Percentiles rank a stretch among this genome's conserved stretches.
Evolutionary conservation across 2,329 filamentous ascomycete genomes (phyloP).

Genomic region (Talaromyces sp.): DNA sequence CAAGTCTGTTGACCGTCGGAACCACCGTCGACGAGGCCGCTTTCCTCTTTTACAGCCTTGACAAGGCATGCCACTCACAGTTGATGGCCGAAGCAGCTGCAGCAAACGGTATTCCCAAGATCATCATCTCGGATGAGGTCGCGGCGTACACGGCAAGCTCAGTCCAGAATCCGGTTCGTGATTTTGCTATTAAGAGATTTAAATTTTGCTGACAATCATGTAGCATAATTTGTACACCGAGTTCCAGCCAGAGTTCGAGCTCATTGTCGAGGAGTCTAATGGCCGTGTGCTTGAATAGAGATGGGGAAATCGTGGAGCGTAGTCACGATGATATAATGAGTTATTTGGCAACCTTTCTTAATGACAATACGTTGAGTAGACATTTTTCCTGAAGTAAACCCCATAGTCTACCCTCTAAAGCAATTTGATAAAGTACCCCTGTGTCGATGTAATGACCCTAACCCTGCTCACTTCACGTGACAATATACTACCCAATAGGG

Average conservation of each 20-base stretch:
- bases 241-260: constrained; percentile 40
- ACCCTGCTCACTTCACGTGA: background rate
- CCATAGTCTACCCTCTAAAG: background rate
- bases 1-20: constrained; percentile 40
- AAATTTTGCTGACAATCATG: background rate
- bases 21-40: constrained; percentile 43
- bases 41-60: constrained; percentile 40
- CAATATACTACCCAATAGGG: background rate
- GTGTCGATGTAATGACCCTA: background rate
- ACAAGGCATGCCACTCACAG: constrained; percentile 42
- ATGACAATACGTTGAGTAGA: background rate
- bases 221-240: constrained; percentile 41
- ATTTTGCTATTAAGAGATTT: background rate
- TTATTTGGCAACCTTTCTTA: background rate
- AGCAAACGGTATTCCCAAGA: constrained; percentile 38
- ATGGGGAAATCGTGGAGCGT: background rate
- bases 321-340: background rate
- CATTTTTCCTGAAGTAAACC: background rate
- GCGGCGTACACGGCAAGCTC: constrained; percentile 36
- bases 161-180: constrained; percentile 34
- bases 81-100: constrained; percentile 42
- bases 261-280: constrained; percentile 38
- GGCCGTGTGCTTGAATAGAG: constrained; percentile 30
- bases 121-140: constrained; percentile 33
- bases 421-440: no score